These are phyloP conservation scores for Paxillus rubicundulus DNA, from an alignment of 768 basidiomycete species.

Conservation along the genomic window DNA sequence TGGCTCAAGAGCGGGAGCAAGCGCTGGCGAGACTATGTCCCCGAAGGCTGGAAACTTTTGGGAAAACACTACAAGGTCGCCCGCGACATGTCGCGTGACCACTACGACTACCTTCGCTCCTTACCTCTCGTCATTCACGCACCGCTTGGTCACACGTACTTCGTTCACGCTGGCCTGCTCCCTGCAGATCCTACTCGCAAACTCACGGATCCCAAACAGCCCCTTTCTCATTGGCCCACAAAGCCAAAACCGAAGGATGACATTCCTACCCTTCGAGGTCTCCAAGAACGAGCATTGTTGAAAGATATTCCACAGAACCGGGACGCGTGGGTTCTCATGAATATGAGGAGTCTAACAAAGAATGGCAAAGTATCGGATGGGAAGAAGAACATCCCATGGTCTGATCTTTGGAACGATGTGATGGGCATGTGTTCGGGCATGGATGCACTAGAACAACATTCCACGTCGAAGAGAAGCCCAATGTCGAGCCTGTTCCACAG, in stretches of 20 bases:
- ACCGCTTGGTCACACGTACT: slow-evolving; percentile 69
- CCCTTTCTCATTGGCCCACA: slow-evolving; percentile 62
- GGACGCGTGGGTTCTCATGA: slow-evolving; percentile 67
- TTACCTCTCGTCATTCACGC: slow-evolving; percentile 74
- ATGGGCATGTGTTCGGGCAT: slow-evolving; percentile 61
- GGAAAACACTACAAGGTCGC: slow-evolving; percentile 79
- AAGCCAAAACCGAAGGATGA: slow-evolving; percentile 26
- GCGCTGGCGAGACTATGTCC: slow-evolving; percentile 52
- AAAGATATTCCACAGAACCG: slow-evolving; percentile 69
- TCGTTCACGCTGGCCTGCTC: slow-evolving; percentile 84
- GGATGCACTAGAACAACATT: slow-evolving; percentile 1
- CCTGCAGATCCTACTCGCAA: slow-evolving; percentile 62
- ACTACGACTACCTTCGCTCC: slow-evolving; percentile 72
- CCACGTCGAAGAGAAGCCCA: slow-evolving; percentile 13
- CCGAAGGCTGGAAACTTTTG: slow-evolving; percentile 70
- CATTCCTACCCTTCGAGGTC: slow-evolving; percentile 38
- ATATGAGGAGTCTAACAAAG: slow-evolving; percentile 38
- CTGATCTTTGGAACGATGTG: slow-evolving; percentile 67
- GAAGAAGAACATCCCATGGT: slow-evolving; percentile 66
- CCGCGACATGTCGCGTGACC: slow-evolving; percentile 52
- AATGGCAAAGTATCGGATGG: slow-evolving; percentile 31
- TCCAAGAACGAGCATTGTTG: slow-evolving; percentile 72
- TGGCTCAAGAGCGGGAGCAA: slow-evolving; percentile 40
- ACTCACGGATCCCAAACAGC: slow-evolving; percentile 55
- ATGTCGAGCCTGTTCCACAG: slow-evolving; percentile 12